phyloP scores from a whole-genome alignment of 805 yeast genomes.

The Saturnispora ahearnii region DNA sequence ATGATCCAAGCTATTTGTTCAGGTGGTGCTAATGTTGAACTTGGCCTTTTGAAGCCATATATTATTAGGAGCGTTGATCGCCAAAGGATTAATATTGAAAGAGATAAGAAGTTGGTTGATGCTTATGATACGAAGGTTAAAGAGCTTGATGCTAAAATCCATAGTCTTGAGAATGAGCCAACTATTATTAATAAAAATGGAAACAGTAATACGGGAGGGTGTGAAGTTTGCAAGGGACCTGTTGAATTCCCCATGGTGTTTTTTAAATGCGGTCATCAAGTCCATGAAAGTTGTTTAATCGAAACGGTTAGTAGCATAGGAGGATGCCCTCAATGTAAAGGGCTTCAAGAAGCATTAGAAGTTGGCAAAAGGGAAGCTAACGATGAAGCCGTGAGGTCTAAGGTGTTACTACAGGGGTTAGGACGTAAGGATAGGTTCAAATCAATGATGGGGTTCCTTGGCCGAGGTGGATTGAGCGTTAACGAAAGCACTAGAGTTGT shows the following conservation, averaged over 20 bases:
- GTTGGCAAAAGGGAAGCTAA: slow-evolving; percentile 52
- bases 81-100: slow-evolving; percentile 57
- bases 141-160: slow-evolving; percentile 44
- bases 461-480: slow-evolving; percentile 62
- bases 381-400: slow-evolving; percentile 52
- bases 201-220: slow-evolving; percentile 35
- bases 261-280: slow-evolving; percentile 80
- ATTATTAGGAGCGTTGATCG: slow-evolving; percentile 51
- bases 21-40: slow-evolving; percentile 38
- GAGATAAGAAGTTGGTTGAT: slow-evolving; percentile 54
- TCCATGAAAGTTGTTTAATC: slow-evolving; percentile 62
- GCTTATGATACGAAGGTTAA: slow-evolving; percentile 62
- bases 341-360: slow-evolving; percentile 59
- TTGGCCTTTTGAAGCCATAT: slow-evolving; percentile 61
- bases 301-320: slow-evolving; percentile 16
- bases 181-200: slow-evolving; percentile 38
- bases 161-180: slow-evolving; percentile 37
- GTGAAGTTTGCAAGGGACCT: slow-evolving; percentile 54
- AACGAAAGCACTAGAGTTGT: background rate
- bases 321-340: slow-evolving; percentile 66
- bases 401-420: slow-evolving; percentile 52
- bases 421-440: slow-evolving; percentile 57
- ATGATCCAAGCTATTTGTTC: slow-evolving; percentile 30
- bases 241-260: slow-evolving; percentile 75
- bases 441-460: slow-evolving; percentile 71